These are phyloP conservation scores for Lyophyllum semitale DNA, from an alignment of 768 basidiomycete genomes.

Conservation along the genomic window DNA sequence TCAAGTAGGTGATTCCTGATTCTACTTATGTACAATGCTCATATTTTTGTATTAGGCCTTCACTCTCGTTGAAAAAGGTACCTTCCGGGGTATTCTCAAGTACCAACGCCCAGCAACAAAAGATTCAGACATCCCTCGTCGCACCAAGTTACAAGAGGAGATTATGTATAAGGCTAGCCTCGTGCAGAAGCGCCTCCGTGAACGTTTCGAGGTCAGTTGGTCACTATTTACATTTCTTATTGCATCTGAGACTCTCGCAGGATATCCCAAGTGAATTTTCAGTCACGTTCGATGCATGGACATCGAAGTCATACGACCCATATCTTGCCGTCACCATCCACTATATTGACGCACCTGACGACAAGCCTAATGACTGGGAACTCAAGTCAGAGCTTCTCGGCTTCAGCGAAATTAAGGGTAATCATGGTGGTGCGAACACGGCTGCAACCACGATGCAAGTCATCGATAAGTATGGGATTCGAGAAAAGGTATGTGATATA, in stretches of 20 bases:
- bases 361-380: no score
- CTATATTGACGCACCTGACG: slow-evolving; percentile 10
- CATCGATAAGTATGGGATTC: slow-evolving; percentile 4
- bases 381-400: slow-evolving; percentile 5
- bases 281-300: slow-evolving; percentile 19
- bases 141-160: slow-evolving; percentile 10
- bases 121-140: slow-evolving; percentile 12
- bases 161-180: slow-evolving; percentile 12
- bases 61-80: slow-evolving; percentile 5
- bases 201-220: slow-evolving; percentile 12
- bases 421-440: slow-evolving; percentile 9
- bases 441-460: slow-evolving; percentile 1
- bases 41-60: not conserved
- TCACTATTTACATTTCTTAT: no score
- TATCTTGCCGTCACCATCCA: slow-evolving; percentile 15
- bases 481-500: slow-evolving; percentile 2
- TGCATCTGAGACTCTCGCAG: no score
- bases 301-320: slow-evolving; percentile 8
- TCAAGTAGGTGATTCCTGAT: slow-evolving; percentile 3
- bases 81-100: slow-evolving; percentile 7
- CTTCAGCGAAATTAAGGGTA: slow-evolving; percentile 7
- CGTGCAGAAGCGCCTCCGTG: slow-evolving; percentile 1
- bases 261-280: no score
- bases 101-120: slow-evolving; percentile 15
- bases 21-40: not conserved